Percentiles rank a stretch among this genome's conserved stretches.
Evolutionary conservation across 1,284 basidiomycete genomes (phyloP).

Genomic region (Wolfiporia cocos): DNA sequence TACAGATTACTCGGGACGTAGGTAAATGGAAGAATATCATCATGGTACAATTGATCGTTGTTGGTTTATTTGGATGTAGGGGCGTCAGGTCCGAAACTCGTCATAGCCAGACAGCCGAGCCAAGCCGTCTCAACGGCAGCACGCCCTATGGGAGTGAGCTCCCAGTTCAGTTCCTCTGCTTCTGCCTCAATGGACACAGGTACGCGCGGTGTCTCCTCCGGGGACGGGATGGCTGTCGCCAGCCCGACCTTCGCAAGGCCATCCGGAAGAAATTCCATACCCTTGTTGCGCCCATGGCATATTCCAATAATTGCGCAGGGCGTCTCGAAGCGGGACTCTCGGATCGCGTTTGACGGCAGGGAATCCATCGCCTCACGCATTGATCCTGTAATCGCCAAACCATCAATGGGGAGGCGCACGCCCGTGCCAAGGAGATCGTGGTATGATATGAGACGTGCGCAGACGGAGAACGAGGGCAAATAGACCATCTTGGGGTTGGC

Average conservation of each 20-base stretch:
- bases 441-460: conserved; percentile 62
- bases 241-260: conserved; percentile 65
- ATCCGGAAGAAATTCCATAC: conserved; percentile 65
- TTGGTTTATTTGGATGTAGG: background rate
- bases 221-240: conserved; percentile 27
- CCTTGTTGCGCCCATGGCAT: conserved; percentile 54
- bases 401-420: conserved; percentile 65
- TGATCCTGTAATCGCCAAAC: conserved; percentile 57
- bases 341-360: conserved; percentile 28
- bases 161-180: conserved; percentile 32
- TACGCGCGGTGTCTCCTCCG: conserved; percentile 17
- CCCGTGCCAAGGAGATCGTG: conserved; percentile 63
- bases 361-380: conserved; percentile 50
- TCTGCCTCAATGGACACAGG: conserved; percentile 25
- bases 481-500: conserved; percentile 34
- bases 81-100: conserved; percentile 41
- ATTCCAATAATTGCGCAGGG: conserved; percentile 47
- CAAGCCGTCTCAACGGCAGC: conserved; percentile 80
- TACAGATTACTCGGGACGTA: too few relatives aligned
- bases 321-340: conserved; percentile 26
- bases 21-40: too few relatives aligned
- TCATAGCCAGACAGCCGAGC: conserved; percentile 72
- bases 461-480: conserved; percentile 57
- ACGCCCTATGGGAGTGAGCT: conserved; percentile 65
- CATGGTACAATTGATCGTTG: background rate